Percentiles rank a stretch among this genome's conserved stretches.
Evolutionary conservation across 2,329 filamentous ascomycete species (phyloP).

Genomic region (Nakataea oryzae): DNA sequence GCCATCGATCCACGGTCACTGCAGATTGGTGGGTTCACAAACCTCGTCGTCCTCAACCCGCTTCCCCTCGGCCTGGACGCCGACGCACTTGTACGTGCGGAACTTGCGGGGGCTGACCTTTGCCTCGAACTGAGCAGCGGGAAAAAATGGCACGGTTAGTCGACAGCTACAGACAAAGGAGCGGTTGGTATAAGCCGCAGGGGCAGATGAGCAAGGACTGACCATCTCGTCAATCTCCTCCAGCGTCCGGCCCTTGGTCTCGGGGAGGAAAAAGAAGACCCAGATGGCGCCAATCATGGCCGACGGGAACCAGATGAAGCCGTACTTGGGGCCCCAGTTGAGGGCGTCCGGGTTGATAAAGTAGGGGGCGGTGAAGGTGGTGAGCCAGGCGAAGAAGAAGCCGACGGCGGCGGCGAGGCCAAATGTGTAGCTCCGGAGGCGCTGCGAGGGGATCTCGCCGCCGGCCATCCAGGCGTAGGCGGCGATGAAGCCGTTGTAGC

Average conservation of each 20-base stretch:
- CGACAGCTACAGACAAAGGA: neutral
- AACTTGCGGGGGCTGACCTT: neutral
- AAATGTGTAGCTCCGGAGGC: slow-evolving; percentile 26
- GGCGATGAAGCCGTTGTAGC: slow-evolving; percentile 26
- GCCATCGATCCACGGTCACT: no score
- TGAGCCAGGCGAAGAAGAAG: slow-evolving; percentile 28
- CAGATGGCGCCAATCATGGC: slow-evolving; percentile 22
- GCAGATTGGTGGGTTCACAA: neutral
- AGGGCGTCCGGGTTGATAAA: slow-evolving; percentile 30
- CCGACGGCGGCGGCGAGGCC: slow-evolving; percentile 25
- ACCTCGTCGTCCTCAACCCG: neutral
- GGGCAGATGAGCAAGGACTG: neutral
- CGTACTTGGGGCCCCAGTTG: slow-evolving; percentile 23
- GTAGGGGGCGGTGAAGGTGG: slow-evolving; percentile 27
- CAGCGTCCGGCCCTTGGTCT: slow-evolving; percentile 33
- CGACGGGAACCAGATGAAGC: slow-evolving; percentile 28
- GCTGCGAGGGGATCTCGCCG: slow-evolving; percentile 26
- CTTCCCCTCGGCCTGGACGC: slow-evolving; percentile 2
- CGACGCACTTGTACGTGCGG: neutral
- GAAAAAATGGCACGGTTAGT: neutral
- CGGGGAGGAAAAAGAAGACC: slow-evolving; percentile 34
- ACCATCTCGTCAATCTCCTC: slow-evolving; percentile 36
- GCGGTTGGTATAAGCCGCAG: neutral
- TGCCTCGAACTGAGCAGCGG: neutral
- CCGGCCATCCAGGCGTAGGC: slow-evolving; percentile 28